Evolutionary conservation across 2,329 filamentous ascomycete genomes (phyloP), one percentile per base, ranked within the genome.

Genomic region (Neurospora sp.): DNA sequence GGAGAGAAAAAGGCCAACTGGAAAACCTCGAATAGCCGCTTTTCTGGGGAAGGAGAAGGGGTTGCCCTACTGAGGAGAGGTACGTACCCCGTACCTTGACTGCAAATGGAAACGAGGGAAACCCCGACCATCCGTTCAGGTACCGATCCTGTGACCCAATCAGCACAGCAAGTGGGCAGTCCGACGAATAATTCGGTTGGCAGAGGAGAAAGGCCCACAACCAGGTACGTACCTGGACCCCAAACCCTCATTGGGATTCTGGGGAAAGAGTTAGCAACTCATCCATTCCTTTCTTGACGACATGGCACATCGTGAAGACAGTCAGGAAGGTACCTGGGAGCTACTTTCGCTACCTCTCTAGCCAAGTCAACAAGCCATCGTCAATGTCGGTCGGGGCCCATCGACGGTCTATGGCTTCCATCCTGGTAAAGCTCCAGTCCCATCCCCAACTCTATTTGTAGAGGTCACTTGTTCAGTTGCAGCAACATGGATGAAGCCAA

Each of bases 91-190:
- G 69, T 70, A 69, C 68, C 57, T 66, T 71, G 71, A 36, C 52
- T 62, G 28, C 28, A 62, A 62, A 36, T 36, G 36, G 52, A 8
- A 62, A 62, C 52, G 28, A 62, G 52, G 52, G 12, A 62, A 33
- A 33, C 28, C 52, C 41, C 66, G 66, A 69, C 68, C 67, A 67
- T 67, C 66, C 62, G 57, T 72, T 74, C 74, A 76, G 75, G 74
- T 73, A 75, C 75, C 69, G 69, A 66, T 68, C 74, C 67, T 71
- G 74, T 75, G 74, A 76, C 73, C 74, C 74, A 75, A 76, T 76
- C 73, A 76, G 71, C 72, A 72, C 74, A 17, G 17, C 28, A 72
- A 43, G 12, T n/a, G 23, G n/a, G n/a, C 5, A 19, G 67, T 66
- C 65, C 38, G 38, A 37, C 36, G 36, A 52, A 69, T 74, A 52